A percentile compares a stretch with the other conserved stretches of the same genome.
These are phyloP conservation scores for Tuctoria greenei DNA, from an alignment of 176 grass and related monocot species.

Conservation along the genomic window DNA sequence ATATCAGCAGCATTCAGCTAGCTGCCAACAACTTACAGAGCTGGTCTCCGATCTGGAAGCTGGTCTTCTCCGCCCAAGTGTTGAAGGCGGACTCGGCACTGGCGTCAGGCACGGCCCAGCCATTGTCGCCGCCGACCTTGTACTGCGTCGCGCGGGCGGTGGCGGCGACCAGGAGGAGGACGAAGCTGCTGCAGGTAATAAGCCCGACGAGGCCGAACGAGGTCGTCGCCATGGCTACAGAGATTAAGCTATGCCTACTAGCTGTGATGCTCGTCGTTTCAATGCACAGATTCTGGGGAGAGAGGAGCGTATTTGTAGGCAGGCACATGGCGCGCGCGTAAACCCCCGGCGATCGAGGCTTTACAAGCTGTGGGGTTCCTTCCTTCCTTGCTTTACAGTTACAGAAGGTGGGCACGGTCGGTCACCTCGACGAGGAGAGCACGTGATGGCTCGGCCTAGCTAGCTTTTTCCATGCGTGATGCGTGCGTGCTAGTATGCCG, in stretches of 20 bases:
- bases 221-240: conserved; percentile 30
- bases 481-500: background rate
- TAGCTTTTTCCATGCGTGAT: conserved; percentile 13
- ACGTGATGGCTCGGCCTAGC: conserved; percentile 34
- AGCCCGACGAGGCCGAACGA: conserved; percentile 17
- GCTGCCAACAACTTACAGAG: conserved; percentile 48
- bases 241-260: too few relatives aligned
- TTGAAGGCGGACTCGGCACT: conserved; percentile 51
- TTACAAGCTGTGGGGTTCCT: conserved; percentile 57
- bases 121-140: conserved; percentile 62
- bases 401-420: too few relatives aligned
- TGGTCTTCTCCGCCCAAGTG: conserved; percentile 59
- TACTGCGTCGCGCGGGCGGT: conserved; percentile 51
- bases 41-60: conserved; percentile 63
- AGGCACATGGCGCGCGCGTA: background rate
- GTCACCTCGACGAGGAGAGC: conserved; percentile 32
- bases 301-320: conserved; percentile 47
- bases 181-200: background rate
- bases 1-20: background rate
- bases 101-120: conserved; percentile 59
- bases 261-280: too few relatives aligned
- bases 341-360: conserved; percentile 1
- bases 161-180: conserved; percentile 16
- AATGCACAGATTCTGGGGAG: background rate
- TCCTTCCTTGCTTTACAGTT: too few relatives aligned